Conservation (phyloP, 257 asterid species). For the Striga asiatica region DNA sequence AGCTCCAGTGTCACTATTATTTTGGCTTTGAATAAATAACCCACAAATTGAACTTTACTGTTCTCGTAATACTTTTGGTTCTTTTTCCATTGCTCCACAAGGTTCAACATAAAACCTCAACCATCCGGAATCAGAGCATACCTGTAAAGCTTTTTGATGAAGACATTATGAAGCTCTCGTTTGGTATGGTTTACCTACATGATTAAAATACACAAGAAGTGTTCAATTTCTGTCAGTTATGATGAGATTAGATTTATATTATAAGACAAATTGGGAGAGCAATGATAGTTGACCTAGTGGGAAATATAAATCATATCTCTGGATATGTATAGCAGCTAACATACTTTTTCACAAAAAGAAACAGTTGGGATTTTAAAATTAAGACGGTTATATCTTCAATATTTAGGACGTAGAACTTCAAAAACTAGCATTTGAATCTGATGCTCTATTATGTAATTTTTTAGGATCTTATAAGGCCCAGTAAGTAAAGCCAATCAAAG, state of each 20-base stretch:
- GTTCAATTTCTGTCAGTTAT: neutral
- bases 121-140: slow-evolving; percentile 16
- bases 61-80: neutral
- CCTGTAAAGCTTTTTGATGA: slow-evolving; percentile 92
- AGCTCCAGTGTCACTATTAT: neutral
- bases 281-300: neutral
- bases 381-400: neutral
- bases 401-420: neutral
- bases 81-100: neutral
- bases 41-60: slow-evolving; percentile 9
- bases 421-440: neutral
- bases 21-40: neutral
- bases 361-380: neutral
- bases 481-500: neutral
- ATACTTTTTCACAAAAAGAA: neutral
- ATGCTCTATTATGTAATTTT: neutral
- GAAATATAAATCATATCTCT: neutral
- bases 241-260: no score
- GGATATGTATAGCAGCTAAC: neutral
- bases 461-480: neutral
- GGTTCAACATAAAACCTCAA: neutral
- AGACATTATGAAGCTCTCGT: slow-evolving; percentile 85
- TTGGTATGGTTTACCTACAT: slow-evolving; percentile 89
- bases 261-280: neutral
- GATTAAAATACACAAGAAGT: slow-evolving; percentile 9